Conservation (phyloP, 1,139 yeast genomes). For the Blastobotrys indianensis region DNA sequence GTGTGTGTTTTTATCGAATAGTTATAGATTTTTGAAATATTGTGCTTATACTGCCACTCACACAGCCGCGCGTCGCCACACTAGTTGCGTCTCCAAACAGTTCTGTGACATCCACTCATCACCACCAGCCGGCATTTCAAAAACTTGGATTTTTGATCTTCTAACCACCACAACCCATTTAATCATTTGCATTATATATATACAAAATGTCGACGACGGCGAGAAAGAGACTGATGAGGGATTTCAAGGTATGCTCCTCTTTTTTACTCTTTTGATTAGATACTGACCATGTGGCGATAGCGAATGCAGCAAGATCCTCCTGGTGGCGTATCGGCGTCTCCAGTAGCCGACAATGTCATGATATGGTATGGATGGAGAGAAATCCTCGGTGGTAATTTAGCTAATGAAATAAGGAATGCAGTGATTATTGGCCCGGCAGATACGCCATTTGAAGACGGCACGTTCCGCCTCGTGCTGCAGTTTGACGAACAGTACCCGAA, state of each 20-base stretch:
- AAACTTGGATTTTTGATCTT: not conserved
- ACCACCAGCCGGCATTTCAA: too few species aligned
- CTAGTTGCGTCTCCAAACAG: too few species aligned
- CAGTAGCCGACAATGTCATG: constrained; percentile 95
- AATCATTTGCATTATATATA: not conserved
- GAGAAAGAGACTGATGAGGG: constrained; percentile 96
- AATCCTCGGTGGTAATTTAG: constrained; percentile 63
- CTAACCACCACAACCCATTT: not conserved
- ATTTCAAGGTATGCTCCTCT: constrained; percentile 62
- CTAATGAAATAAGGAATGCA: constrained; percentile 97
- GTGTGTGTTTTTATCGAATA: too few species aligned
- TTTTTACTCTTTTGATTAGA: not conserved
- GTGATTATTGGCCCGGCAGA: constrained; percentile 97
- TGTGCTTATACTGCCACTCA: too few species aligned
- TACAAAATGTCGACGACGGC: constrained; percentile 88
- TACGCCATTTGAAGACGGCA: constrained; percentile 97
- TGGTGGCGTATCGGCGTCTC: constrained; percentile 96
- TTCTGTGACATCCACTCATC: too few species aligned
- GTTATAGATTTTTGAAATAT: too few species aligned
- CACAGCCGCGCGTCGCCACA: too few species aligned
- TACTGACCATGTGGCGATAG: constrained; percentile 30
- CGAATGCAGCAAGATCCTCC: constrained; percentile 98
- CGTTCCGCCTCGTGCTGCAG: constrained; percentile 77
- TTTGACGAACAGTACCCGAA: constrained; percentile 98
- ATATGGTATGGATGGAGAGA: constrained; percentile 51